Base-by-base conservation (phyloP, 495 filamentous ascomycete genomes). In the Astrothelium macrocarpum region DNA sequence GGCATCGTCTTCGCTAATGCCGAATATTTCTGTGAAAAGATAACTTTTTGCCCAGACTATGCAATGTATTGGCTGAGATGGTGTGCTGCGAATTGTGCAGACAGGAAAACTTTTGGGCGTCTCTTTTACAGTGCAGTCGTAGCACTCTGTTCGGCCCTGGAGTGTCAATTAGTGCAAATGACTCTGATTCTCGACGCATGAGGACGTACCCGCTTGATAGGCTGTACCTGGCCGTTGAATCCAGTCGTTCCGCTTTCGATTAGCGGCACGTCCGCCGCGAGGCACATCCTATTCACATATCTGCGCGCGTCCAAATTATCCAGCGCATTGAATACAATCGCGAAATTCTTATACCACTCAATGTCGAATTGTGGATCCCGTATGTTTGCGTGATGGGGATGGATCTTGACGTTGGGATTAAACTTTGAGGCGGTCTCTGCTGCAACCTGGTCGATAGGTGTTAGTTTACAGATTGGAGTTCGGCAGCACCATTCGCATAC, bases 31-130 rank as follows among this genome's bases (percentile, higher is more conserved):
- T 64, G 89, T 90, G 64, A 97, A 85, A 14, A 99, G 83, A 71
- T 96, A 97, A 70, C 90, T 95, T 79, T 97, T 99, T 0, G 83
- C 92, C 94, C 94, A 99, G n/a, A 97, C 92, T 56, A 99, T 99
- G 77, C 94, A 97, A 73, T 99, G 94, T 29, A 99, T 97, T 0
- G 92, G 91, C 69, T 97, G 92, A 62, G 86, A 90, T 0, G 94
- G 94, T 1, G 90, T 97, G 70, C 90, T 96, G 71, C 94, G 84
- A 67, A 99, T 97, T 0, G 94, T 99, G 75, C 94, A 99, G 25
- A 99, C 90, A 4, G 94, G 90, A 71, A 91, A 97, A 1, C 84
- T 85, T 71, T 95, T 97, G 0, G 92, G 94, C 5, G 87, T 83
- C 65, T 90, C 88, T 71, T 97, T 97, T 0, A 85, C 80, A 46